Evolutionary conservation across 2,329 filamentous ascomycete genomes (phyloP).

Genomic region (Dothideomycetidae sp.): DNA sequence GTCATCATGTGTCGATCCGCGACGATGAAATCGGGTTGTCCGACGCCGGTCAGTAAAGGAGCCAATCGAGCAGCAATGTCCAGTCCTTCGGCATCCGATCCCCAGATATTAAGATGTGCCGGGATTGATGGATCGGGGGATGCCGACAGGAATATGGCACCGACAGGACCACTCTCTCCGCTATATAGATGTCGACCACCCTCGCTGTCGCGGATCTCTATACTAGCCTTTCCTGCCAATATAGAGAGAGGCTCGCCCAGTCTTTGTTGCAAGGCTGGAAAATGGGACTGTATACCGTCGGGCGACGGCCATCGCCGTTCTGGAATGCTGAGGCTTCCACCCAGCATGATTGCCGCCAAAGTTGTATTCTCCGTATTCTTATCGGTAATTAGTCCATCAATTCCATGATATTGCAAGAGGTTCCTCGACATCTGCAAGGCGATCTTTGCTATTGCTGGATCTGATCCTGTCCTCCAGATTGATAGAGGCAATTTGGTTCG

Average conservation of each 20-base stretch:
- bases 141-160: slow-evolving; percentile 39
- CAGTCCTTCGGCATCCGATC: slow-evolving; percentile 33
- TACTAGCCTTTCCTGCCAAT: too few relatives aligned
- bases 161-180: slow-evolving; percentile 21
- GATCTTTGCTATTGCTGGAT: slow-evolving; percentile 21
- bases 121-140: slow-evolving; percentile 27
- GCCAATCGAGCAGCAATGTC: slow-evolving; percentile 38
- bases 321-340: not conserved
- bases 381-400: slow-evolving; percentile 32
- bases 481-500: slow-evolving; percentile 32
- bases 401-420: slow-evolving; percentile 43
- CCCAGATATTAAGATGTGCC: slow-evolving; percentile 44
- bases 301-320: too few relatives aligned
- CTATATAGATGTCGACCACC: not conserved
- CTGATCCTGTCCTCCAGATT: slow-evolving; percentile 23
- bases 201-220: not conserved
- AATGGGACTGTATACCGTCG: too few relatives aligned
- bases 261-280: too few relatives aligned
- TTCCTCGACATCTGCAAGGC: slow-evolving; percentile 44
- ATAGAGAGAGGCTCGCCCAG: too few relatives aligned
- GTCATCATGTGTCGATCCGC: slow-evolving; percentile 32
- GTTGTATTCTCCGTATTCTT: slow-evolving; percentile 13
- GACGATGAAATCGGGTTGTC: slow-evolving; percentile 44
- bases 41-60: slow-evolving; percentile 41
- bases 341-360: not conserved